Evolutionary conservation across 176 grass and related monocot species (phyloP), one percentile per base, ranked within the genome.

Genomic region (Typha latifolia): DNA sequence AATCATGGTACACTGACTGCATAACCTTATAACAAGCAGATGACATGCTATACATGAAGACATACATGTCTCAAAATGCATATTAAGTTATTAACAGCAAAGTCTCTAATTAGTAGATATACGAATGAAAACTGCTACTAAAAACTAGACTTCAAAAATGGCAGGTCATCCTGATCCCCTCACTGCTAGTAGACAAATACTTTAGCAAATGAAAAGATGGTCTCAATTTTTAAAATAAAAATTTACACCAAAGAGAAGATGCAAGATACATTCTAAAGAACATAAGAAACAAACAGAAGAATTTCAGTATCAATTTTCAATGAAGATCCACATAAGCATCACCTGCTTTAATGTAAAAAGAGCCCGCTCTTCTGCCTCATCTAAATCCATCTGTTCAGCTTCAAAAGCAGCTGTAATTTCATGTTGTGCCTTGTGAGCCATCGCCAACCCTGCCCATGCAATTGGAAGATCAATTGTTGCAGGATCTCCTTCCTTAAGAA

Each of bases 401-500:
- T 80, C 75, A 68, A 86, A 97, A 70, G 68, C 78, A 24, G 83
- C 81, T 66, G 81, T 70, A 78, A 97, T 90, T 84, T 97, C 94
- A 76, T 97, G 94, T 64, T 97, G 88, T 51, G 83, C 82, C 66
- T 80, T 90, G 62, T 97, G 89, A 52, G 78, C 83, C 94, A 92
- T 92, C 69, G 89, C 89, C 71, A 97, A 76, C 18, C 92, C 94
- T 49, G 94, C 82, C 94, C 94, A 97, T 72, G 89, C 88, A 32
- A 91, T 89, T 55, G 94, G 94, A 66, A 74, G 24, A 87, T 97
- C 94, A 82, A 90, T 73, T 81, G 78, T 63, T 73, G 83, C 84
- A 78, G 85, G 76, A 23, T 92, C 94, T 53, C 85, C 94, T 90
- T 92, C 93, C 84, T 90, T 97, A 49, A 97, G 64, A 82, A 97